A percentile compares a stretch with the other conserved stretches of the same genome.
Evolutionary conservation across 1,284 basidiomycete species (phyloP).

Genomic region (Ustilago tritici): DNA sequence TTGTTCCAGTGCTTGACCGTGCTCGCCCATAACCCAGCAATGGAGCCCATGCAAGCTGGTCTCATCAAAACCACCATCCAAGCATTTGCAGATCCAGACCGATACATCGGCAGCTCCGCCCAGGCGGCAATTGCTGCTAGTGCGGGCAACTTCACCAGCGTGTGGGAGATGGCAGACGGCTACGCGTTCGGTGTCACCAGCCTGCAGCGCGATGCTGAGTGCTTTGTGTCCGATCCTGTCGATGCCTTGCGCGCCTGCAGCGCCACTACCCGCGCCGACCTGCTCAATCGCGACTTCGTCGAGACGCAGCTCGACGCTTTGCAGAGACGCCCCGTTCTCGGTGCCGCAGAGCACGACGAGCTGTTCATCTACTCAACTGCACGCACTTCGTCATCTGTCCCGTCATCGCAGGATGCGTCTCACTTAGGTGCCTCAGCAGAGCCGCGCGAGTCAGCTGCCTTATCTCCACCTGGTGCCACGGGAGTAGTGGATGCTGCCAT

Average conservation of each 20-base stretch:
- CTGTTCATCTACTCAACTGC: slow-evolving; percentile 76
- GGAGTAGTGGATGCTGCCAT: slow-evolving; percentile 90
- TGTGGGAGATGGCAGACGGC: slow-evolving; percentile 89
- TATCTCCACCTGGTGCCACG: slow-evolving; percentile 82
- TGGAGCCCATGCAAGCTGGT: slow-evolving; percentile 81
- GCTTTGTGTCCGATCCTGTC: slow-evolving; percentile 49
- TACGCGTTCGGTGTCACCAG: slow-evolving; percentile 93
- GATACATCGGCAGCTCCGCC: slow-evolving; percentile 79
- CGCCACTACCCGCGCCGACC: slow-evolving; percentile 70
- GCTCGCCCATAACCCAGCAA: slow-evolving; percentile 82
- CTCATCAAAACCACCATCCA: slow-evolving; percentile 87
- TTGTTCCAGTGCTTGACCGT: slow-evolving; percentile 89
- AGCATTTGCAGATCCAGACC: slow-evolving; percentile 83
- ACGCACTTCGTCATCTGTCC: slow-evolving; percentile 4
- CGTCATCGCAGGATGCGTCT: slow-evolving; percentile 3
- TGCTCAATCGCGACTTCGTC: slow-evolving; percentile 81
- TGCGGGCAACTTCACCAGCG: slow-evolving; percentile 82
- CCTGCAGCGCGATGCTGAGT: slow-evolving; percentile 71
- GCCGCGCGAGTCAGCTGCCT: slow-evolving; percentile 73
- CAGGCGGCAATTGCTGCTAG: slow-evolving; percentile 93
- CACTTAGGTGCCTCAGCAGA: slow-evolving; percentile 27
- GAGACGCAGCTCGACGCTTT: slow-evolving; percentile 81
- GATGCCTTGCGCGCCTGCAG: slow-evolving; percentile 34
- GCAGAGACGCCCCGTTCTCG: slow-evolving; percentile 83
- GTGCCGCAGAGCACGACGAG: slow-evolving; percentile 87